A percentile compares a stretch with the other conserved stretches of the same genome.
Conservation (phyloP, 345 rosid species). For the Aegle marmelos region DNA sequence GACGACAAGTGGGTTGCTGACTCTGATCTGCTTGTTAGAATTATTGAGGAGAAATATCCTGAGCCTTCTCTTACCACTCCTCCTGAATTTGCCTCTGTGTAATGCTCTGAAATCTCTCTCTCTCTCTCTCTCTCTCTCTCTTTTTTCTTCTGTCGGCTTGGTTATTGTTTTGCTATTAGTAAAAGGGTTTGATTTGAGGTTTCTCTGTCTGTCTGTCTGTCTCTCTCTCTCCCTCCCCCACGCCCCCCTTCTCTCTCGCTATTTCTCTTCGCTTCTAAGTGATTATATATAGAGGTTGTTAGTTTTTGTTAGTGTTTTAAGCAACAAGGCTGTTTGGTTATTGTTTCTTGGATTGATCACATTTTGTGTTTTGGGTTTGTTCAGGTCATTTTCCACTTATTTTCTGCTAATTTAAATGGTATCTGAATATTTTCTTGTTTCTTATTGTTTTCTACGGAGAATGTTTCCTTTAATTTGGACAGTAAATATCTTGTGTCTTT, state of each 20-base stretch:
- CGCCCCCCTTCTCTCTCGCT: too few species aligned
- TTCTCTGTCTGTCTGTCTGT: too few species aligned
- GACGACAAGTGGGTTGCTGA: constrained; percentile 85
- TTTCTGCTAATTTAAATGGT: background rate
- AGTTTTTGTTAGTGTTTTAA: background rate
- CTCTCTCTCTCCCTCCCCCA: too few species aligned
- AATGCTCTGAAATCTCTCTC: constrained; percentile 12
- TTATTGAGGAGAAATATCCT: constrained; percentile 84
- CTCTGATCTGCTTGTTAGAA: constrained; percentile 75
- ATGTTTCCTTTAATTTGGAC: background rate
- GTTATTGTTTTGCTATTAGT: background rate
- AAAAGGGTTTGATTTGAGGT: background rate
- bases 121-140: too few species aligned
- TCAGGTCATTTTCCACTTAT: background rate
- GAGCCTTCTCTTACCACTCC: constrained; percentile 68
- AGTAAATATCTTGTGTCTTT: background rate
- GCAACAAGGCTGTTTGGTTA: background rate
- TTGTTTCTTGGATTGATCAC: background rate
- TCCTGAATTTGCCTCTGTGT: constrained; percentile 64
- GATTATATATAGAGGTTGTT: background rate
- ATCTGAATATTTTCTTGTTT: background rate
- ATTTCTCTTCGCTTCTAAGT: background rate
- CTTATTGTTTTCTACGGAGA: background rate
- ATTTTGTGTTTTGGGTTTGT: background rate
- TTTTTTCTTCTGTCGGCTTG: background rate